Evolutionary conservation across 2,329 filamentous ascomycete species (phyloP).

Genomic region (Aspergillus pseudoviridinutans): DNA sequence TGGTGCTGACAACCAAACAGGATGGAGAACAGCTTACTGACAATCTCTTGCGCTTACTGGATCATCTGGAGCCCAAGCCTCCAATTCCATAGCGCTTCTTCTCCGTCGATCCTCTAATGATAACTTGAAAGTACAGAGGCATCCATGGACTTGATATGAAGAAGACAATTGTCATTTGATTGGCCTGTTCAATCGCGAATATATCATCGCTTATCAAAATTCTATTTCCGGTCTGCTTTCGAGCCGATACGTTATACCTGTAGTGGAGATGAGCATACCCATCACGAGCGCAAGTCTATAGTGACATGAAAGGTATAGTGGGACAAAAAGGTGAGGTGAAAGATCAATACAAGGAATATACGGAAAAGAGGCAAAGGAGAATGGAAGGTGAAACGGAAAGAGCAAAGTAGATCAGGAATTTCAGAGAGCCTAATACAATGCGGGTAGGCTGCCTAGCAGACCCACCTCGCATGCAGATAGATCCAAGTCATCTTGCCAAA

Average conservation of each 20-base stretch:
- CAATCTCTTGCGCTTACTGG: not conserved
- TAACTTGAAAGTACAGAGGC: not conserved
- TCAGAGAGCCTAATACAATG: conserved; percentile 9
- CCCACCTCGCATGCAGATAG: conserved; percentile 15
- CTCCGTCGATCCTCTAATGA: not conserved
- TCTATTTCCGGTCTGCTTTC: conserved; percentile 10
- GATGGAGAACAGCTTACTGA: not conserved
- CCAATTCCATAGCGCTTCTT: not conserved
- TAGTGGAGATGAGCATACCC: conserved; percentile 9
- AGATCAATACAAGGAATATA: conserved; percentile 7
- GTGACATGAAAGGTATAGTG: conserved; percentile 10
- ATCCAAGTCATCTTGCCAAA: conserved; percentile 18
- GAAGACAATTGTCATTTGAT: not conserved
- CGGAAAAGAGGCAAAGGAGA: conserved; percentile 9
- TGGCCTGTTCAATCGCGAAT: not conserved
- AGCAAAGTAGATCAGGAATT: not conserved
- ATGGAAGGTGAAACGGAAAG: conserved; percentile 7
- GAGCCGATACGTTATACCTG: conserved; percentile 17
- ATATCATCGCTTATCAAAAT: not conserved
- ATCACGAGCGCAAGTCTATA: conserved; percentile 26
- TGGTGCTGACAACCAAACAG: not conserved
- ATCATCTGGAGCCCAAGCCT: not conserved
- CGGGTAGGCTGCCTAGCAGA: conserved; percentile 14
- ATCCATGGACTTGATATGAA: not conserved
- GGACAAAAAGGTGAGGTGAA: conserved; percentile 6